Evolutionary conservation across 2,329 filamentous ascomycete genomes (phyloP).

Genomic region (Botrytis medusae): DNA sequence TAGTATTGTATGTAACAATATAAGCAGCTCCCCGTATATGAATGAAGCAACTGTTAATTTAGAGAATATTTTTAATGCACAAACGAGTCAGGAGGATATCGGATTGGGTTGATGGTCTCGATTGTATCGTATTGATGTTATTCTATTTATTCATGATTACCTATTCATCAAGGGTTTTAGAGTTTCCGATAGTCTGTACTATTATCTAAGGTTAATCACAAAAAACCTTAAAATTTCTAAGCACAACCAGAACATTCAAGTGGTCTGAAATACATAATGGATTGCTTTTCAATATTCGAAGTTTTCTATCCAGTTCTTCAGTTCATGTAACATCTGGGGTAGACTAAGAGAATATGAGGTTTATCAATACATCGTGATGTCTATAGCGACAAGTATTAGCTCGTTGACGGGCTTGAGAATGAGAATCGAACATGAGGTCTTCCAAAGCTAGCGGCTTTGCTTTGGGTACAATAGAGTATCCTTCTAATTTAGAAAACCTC

Average conservation of each 20-base stretch:
- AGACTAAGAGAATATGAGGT: neutral
- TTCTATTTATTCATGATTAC: neutral
- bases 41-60: neutral
- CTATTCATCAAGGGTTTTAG: neutral
- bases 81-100: neutral
- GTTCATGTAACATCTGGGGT: neutral
- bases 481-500: neutral
- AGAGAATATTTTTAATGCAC: neutral
- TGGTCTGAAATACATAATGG: neutral
- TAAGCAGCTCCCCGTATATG: neutral
- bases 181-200: neutral
- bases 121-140: neutral
- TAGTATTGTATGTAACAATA: neutral
- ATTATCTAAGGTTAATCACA: neutral
- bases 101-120: neutral
- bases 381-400: neutral
- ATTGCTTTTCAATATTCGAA: neutral
- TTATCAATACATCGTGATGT: neutral
- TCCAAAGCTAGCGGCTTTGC: neutral
- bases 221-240: neutral
- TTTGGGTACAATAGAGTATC: neutral
- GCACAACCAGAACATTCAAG: neutral
- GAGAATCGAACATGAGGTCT: neutral
- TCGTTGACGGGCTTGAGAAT: neutral
- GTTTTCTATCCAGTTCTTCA: neutral